A percentile compares a stretch with the other conserved stretches of the same genome.
These are phyloP conservation scores for Remersonia thermophila DNA, from an alignment of 2,329 filamentous ascomycete genomes.

Conservation along the genomic window DNA sequence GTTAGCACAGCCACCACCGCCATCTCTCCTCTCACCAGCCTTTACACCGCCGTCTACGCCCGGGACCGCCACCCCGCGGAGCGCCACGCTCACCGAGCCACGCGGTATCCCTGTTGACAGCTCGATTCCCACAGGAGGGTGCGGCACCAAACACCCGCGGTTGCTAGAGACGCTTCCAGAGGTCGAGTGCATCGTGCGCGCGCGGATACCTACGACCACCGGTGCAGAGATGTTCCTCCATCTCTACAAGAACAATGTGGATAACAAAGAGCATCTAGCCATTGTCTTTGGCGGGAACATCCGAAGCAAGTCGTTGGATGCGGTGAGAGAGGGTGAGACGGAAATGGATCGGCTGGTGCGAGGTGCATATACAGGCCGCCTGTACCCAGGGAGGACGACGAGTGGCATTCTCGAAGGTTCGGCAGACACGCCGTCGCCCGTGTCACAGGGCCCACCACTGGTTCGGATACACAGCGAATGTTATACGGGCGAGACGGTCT, in stretches of 20 bases:
- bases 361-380: conserved; percentile 78
- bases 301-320: conserved; percentile 59
- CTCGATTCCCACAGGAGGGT: conserved; percentile 44
- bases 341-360: conserved; percentile 87
- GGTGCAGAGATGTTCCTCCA: conserved; percentile 97
- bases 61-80: conserved; percentile 41
- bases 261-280: conserved; percentile 91
- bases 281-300: conserved; percentile 92
- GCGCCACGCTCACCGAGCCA: conserved; percentile 25
- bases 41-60: conserved; percentile 64
- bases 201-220: conserved; percentile 81
- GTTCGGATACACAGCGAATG: conserved; percentile 97
- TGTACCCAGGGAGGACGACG: conserved; percentile 73
- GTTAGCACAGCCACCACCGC: neutral
- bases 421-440: conserved; percentile 4
- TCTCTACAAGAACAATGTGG: conserved; percentile 82
- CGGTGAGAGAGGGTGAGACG: conserved; percentile 61
- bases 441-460: conserved; percentile 42
- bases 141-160: conserved; percentile 52
- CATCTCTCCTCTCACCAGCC: conserved; percentile 71
- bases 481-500: conserved; percentile 96
- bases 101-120: conserved; percentile 49
- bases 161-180: conserved; percentile 65
- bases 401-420: conserved; percentile 41
- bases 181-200: conserved; percentile 89